phyloP scores from a whole-genome alignment of 805 yeast genomes.

The Metschnikowia henanensis region DNA sequence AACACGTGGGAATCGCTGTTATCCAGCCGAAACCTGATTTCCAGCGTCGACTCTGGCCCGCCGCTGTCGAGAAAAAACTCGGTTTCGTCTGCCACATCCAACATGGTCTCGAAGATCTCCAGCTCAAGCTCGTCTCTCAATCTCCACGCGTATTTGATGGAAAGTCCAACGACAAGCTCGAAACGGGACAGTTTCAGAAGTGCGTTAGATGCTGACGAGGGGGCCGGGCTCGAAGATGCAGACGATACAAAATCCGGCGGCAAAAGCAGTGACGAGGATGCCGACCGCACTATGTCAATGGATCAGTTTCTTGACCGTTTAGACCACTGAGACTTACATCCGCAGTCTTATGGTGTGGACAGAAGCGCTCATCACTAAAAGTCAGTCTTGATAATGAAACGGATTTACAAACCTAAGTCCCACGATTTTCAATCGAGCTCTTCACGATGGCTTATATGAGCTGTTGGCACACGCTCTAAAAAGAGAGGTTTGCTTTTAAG shows the following conservation, averaged over 20 bases:
- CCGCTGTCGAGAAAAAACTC: conserved; percentile 29
- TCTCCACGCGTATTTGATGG: conserved; percentile 43
- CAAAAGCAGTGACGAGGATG: conserved; percentile 8
- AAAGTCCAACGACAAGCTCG: conserved; percentile 21
- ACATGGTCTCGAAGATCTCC: conserved; percentile 33
- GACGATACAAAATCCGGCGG: background rate
- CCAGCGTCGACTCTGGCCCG: conserved; percentile 13
- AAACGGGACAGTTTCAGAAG: conserved; percentile 1
- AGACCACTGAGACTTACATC: background rate
- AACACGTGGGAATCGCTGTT: conserved; percentile 8
- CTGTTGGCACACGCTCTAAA: no score
- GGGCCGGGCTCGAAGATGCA: background rate
- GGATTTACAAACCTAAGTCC: no score
- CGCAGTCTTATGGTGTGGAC: no score
- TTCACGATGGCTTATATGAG: no score
- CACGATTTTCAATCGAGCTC: no score
- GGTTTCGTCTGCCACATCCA: conserved; percentile 22
- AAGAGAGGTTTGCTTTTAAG: no score
- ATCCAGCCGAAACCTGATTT: conserved; percentile 12
- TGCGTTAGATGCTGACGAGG: background rate
- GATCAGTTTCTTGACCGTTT: conserved; percentile 17
- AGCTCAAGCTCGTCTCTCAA: conserved; percentile 42
- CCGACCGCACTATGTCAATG: conserved; percentile 20
- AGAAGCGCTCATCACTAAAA: no score
- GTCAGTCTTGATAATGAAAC: no score